phyloP scores from a whole-genome alignment of 768 basidiomycete genomes.

The Suillus placidus region DNA sequence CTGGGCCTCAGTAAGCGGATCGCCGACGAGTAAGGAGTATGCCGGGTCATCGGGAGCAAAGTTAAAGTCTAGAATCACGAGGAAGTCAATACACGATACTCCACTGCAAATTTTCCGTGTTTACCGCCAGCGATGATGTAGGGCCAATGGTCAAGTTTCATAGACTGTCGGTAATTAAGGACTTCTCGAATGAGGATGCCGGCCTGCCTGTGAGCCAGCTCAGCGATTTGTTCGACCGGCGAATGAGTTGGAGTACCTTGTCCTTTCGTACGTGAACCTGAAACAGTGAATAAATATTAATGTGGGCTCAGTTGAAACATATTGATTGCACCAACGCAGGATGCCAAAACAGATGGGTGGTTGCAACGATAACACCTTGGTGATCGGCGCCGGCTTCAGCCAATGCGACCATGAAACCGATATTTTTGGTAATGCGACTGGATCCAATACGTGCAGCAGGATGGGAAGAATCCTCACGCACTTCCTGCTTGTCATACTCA shows the following conservation, averaged over 20 bases:
- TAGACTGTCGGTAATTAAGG: conserved; percentile 51
- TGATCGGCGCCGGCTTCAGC: conserved; percentile 39
- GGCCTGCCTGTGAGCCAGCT: conserved; percentile 58
- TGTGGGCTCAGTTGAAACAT: not conserved
- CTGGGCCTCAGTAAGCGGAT: conserved; percentile 58
- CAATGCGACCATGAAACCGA: conserved; percentile 75
- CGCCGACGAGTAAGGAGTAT: conserved; percentile 75
- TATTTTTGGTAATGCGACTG: conserved; percentile 77
- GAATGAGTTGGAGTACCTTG: conserved; percentile 47
- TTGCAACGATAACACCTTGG: conserved; percentile 74
- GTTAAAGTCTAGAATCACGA: conserved; percentile 74
- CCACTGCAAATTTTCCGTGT: not conserved
- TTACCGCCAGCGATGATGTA: conserved; percentile 84
- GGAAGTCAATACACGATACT: conserved; percentile 4
- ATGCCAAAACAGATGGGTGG: conserved; percentile 97
- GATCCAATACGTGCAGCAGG: conserved; percentile 47
- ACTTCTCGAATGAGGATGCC: conserved; percentile 73
- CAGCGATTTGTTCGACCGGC: not conserved
- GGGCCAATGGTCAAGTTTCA: conserved; percentile 62
- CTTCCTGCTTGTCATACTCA: conserved; percentile 67
- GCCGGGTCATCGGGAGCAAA: conserved; percentile 80
- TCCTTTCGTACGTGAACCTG: conserved; percentile 74
- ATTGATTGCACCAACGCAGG: conserved; percentile 58
- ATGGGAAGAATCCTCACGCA: conserved; percentile 42
- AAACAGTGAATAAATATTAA: not conserved